These are phyloP conservation scores for Hsuehochloa calcarea DNA, from an alignment of 176 grass and related monocot genomes.

Conservation along the genomic window DNA sequence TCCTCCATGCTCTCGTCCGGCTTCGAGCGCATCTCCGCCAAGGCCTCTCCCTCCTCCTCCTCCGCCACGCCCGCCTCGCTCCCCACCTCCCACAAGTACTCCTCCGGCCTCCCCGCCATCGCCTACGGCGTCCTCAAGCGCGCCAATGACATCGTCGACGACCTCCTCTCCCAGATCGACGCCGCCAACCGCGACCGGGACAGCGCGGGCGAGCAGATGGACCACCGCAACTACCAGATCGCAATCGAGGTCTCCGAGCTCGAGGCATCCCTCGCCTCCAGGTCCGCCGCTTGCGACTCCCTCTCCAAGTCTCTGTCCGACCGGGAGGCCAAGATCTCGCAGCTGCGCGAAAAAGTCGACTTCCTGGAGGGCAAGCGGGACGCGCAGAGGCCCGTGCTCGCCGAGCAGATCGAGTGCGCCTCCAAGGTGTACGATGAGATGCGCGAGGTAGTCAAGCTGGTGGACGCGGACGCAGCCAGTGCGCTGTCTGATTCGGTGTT, in stretches of 20 bases:
- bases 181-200: conserved; percentile 58
- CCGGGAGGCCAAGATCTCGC: conserved; percentile 53
- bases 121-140: conserved; percentile 92
- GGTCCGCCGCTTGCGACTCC: conserved; percentile 48
- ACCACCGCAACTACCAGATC: conserved; percentile 93
- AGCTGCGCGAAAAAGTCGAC: conserved; percentile 30
- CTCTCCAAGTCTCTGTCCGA: conserved; percentile 51
- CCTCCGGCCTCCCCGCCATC: conserved; percentile 64
- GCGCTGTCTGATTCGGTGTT: conserved; percentile 59
- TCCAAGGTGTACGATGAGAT: conserved; percentile 70
- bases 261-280: conserved; percentile 52
- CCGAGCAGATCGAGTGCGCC: conserved; percentile 67
- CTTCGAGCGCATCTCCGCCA: conserved; percentile 78
- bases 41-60: conserved; percentile 53
- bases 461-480: conserved; percentile 37
- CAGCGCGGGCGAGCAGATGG: conserved; percentile 63
- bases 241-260: conserved; percentile 98
- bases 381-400: conserved; percentile 71
- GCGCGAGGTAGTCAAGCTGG: conserved; percentile 49
- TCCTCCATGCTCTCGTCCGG: conserved; percentile 87
- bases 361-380: conserved; percentile 61
- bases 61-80: conserved; percentile 47
- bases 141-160: conserved; percentile 89
- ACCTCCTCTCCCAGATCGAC: conserved; percentile 72
- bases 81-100: conserved; percentile 78